These are phyloP conservation scores for Orbilia blumenaviensis DNA, from an alignment of 2,329 filamentous ascomycete genomes.

Conservation along the genomic window DNA sequence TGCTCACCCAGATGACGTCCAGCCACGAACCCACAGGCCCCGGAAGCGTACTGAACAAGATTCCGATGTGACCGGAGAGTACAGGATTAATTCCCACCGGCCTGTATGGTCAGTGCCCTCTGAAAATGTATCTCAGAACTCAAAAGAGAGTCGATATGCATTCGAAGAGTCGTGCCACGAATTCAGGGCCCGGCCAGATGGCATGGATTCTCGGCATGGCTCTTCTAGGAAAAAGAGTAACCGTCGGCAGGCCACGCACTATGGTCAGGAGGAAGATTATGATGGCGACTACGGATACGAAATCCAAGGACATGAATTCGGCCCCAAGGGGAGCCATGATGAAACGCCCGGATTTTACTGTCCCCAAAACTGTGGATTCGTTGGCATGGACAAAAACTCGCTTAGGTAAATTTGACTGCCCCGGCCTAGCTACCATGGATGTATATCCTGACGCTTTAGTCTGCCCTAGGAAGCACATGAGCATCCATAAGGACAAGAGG, in stretches of 20 bases:
- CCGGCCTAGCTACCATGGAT: not conserved
- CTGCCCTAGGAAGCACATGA: not conserved
- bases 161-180: conserved; percentile 5
- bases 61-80: not conserved
- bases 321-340: not conserved
- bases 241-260: not conserved
- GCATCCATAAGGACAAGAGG: not conserved
- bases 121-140: not conserved
- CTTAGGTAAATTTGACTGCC: not conserved
- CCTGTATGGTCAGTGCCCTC: not conserved
- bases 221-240: not conserved
- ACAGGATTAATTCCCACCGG: not conserved
- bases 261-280: not conserved
- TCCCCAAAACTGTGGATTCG: not conserved
- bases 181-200: not conserved
- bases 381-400: not conserved
- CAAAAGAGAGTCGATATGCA: not conserved
- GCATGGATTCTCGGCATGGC: not conserved
- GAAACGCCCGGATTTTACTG: not conserved
- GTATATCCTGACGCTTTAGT: not conserved
- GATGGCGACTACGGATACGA: not conserved
- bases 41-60: not conserved
- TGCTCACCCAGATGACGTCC: not conserved
- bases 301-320: not conserved
- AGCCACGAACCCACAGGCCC: not conserved